Base-by-base conservation (phyloP, 2,329 filamentous ascomycete species). In the Blastomyces gilchristii region DNA sequence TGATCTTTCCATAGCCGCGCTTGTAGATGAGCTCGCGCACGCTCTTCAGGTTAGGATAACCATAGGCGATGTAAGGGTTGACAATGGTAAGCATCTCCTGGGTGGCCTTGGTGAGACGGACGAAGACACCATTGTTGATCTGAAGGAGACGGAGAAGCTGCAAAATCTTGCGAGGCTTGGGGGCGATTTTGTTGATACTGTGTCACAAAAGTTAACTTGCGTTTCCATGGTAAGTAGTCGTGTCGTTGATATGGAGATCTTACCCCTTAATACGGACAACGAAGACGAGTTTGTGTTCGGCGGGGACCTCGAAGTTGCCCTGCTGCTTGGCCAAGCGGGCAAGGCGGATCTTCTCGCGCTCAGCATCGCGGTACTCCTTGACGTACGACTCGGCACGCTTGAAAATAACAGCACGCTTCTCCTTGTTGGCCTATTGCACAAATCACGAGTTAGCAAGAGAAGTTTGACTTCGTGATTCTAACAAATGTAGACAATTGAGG, bases 171-270 rank as follows among this genome's bases (percentile, higher is more conserved):
- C 94, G 92, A 81, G 95, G 95, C 90, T 99, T 97, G 74, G 94
- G 94, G 78, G 95, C 87, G 75, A 99, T 97, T 90, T 99, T 99
- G 90, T 97, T 97, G 91, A 99, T 97, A 96, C 93, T 88, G 68
- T 57, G 22, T 50, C 14, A n/a, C 37, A 2, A 68, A 68, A 59
- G 69, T 63, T 41, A 18, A 22, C 31, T 9, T 53, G 31, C 41
- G 22, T 16, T 54, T 25, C 14, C 9, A 50, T 9, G 12, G 5
- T 22, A 31, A 47, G 11, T 8, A 50, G 25, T 8, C 37, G 1
- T 62, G n/a, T 3, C 31, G 3, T 62, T 22, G 34, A 11, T 28
- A 53, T 14, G 37, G 16, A 41, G 50, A 41, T 75, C 84, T 71
- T 81, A 88, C 87, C 87, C 94, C 91, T 99, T 99, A 86, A 99